A percentile compares a stretch with the other conserved stretches of the same genome.
phyloP scores from a whole-genome alignment of 805 yeast genomes.

The Starmerella khaoyaiensis region DNA sequence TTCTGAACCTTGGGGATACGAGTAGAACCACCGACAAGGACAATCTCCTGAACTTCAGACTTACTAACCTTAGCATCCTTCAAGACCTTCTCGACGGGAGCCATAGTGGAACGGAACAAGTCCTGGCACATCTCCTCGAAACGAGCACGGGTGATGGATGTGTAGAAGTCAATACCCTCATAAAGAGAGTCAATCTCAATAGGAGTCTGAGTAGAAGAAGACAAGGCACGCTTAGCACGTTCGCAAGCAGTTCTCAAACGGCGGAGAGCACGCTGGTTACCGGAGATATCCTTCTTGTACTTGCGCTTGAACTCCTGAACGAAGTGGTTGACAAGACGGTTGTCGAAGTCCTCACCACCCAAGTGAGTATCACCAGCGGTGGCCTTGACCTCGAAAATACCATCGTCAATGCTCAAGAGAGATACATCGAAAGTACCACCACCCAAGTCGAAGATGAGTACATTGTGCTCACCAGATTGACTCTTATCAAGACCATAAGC shows the following conservation, averaged over 20 bases:
- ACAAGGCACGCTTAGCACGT: constrained; percentile 97
- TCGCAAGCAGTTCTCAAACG: constrained; percentile 98
- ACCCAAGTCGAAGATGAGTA: constrained; percentile 89
- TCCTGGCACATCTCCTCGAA: constrained; percentile 93
- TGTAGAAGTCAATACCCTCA: constrained; percentile 94
- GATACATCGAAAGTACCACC: constrained; percentile 99
- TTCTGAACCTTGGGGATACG: constrained; percentile 96
- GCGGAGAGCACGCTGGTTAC: constrained; percentile 94
- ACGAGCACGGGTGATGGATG: constrained; percentile 93
- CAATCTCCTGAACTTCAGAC: constrained; percentile 81
- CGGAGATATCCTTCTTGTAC: constrained; percentile 85
- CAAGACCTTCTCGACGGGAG: constrained; percentile 91
- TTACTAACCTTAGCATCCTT: constrained; percentile 84
- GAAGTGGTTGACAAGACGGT: constrained; percentile 89
- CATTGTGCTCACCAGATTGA: constrained; percentile 71
- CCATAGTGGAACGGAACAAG: constrained; percentile 83
- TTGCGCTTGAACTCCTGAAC: constrained; percentile 94
- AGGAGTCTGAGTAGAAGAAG: constrained; percentile 90
- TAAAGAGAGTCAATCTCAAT: constrained; percentile 87
- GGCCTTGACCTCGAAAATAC: constrained; percentile 93
- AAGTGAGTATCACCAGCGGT: constrained; percentile 84
- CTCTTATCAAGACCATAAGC: constrained; percentile 78
- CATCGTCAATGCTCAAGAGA: constrained; percentile 81
- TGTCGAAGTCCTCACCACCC: constrained; percentile 99
- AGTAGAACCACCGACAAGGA: constrained; percentile 94